Base-by-base conservation (phyloP, 371 early-diverging fungal species). In the Mortierella sp. region DNA sequence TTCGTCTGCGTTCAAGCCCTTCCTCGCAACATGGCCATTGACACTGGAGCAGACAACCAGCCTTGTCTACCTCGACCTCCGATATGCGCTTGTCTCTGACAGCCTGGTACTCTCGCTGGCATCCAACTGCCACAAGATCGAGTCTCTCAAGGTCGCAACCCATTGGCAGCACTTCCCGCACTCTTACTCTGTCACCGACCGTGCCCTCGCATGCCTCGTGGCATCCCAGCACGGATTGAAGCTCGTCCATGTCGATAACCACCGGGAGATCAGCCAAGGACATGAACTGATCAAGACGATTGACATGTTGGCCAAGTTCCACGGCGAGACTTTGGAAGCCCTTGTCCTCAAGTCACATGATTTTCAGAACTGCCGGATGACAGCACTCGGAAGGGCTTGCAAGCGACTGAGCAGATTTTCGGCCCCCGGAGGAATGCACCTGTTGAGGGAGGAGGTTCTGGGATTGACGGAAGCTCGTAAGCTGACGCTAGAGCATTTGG, bases 311-410 rank as follows among this genome's bases (percentile, higher is more conserved):
- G 74, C 77, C 21, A 59, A 48, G 14, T 24, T 24, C 13, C 86
- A 86, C 24, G 86, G 86, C 19, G 48, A 71, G 11, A 81, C 82
- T 0, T 70, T 86, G 44, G 82, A 86, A 61, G 77, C 79, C 1
- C 34, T 86, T 26, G 86, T 86, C 19, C 82, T 86, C 61, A 81
- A 82, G 43, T 79, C 82, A 4, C 86, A 86, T 54, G 86, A 86
- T 73, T 86, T 81, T 51, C 86, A 86, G 46, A 86, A 81, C 70
- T 86, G 86, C 16, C 73, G 78, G 26, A 51, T 86, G 16, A 70
- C 69, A 4, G 76, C 48, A 3, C 55, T 86, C 10, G 86, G 86
- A 16, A 81, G 76, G 53, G 71, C 81, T 11, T 86, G 86, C 28
- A 54, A 69, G 57, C 72, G 54, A 21, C 75, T 86, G 34, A 54